These are phyloP conservation scores for Dioscorea dumetorum DNA, from an alignment of 106 monocot species.

Conservation along the genomic window DNA sequence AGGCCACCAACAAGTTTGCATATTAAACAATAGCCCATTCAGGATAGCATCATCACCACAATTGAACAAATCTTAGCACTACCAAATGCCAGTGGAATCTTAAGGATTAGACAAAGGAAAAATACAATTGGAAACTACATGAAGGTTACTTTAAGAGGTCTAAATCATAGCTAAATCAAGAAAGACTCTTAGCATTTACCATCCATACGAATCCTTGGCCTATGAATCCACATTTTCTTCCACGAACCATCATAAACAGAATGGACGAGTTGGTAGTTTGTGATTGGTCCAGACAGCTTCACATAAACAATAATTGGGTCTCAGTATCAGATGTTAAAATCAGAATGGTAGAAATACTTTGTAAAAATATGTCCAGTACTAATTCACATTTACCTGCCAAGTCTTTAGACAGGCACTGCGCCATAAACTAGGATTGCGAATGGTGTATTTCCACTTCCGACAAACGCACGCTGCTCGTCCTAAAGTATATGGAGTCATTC, in stretches of 20 bases:
- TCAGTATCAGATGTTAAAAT: conserved; percentile 3
- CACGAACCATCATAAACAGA: conserved; percentile 82
- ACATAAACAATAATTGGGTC: conserved; percentile 7
- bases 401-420: conserved; percentile 77
- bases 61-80: too few species aligned
- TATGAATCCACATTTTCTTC: conserved; percentile 92
- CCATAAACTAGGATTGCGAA: conserved; percentile 86
- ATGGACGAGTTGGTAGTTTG: conserved; percentile 54
- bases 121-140: too few species aligned
- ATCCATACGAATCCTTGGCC: conserved; percentile 85
- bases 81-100: too few species aligned
- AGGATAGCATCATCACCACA: too few species aligned
- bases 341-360: neutral
- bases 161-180: neutral
- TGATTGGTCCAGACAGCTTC: conserved; percentile 58
- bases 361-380: too few species aligned
- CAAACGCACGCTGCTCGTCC: conserved; percentile 94
- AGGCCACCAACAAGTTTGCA: too few species aligned
- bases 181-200: conserved; percentile 30
- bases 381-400: conserved; percentile 72
- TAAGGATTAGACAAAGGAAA: too few species aligned
- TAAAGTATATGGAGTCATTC: conserved; percentile 67
- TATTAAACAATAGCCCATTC: too few species aligned
- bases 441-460: conserved; percentile 86
- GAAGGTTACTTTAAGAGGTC: too few species aligned